Percentiles rank a stretch among this genome's conserved stretches.
Evolutionary conservation across 1,284 basidiomycete genomes (phyloP).

Genomic region (Tetrapyrgos nigripes): DNA sequence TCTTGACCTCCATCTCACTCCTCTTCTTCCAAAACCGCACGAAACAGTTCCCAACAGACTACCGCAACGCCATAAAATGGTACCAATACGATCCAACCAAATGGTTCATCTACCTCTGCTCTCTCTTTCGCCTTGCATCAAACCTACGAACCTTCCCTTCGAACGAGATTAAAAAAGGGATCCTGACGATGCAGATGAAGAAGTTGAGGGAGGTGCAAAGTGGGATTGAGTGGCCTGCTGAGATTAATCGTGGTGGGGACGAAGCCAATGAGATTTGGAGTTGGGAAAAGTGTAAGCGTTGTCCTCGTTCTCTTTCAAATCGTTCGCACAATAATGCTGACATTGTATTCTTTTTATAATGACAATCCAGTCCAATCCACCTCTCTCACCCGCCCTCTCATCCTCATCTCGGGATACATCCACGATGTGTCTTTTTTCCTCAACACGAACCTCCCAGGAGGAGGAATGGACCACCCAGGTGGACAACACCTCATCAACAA

Average conservation of each 20-base stretch:
- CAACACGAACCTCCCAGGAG: no score
- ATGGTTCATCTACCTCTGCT: constrained; percentile 85
- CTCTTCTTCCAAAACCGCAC: no score
- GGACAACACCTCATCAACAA: constrained; percentile 70
- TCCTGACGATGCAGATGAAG: constrained; percentile 93
- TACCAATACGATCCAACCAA: constrained; percentile 91
- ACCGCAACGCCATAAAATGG: constrained; percentile 92
- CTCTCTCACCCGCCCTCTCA: constrained; percentile 78
- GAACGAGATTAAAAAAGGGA: constrained; percentile 91
- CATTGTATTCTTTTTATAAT: no score
- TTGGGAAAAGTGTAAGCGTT: constrained; percentile 82
- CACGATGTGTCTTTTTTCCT: constrained; percentile 89
- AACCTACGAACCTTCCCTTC: constrained; percentile 94
- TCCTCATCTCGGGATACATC: constrained; percentile 89
- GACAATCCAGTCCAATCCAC: constrained; percentile 76
- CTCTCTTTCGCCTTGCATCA: constrained; percentile 76
- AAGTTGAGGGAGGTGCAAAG: constrained; percentile 76
- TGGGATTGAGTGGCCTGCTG: constrained; percentile 77
- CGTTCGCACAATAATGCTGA: no score
- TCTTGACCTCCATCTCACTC: no score
- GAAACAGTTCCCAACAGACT: constrained; percentile 96
- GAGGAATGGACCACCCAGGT: constrained; percentile 90
- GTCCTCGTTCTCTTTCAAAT: background rate
- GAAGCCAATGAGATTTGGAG: constrained; percentile 74
- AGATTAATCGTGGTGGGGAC: no score